Conservation (phyloP, 305 asterid genomes). For the Plantago rigida region DNA sequence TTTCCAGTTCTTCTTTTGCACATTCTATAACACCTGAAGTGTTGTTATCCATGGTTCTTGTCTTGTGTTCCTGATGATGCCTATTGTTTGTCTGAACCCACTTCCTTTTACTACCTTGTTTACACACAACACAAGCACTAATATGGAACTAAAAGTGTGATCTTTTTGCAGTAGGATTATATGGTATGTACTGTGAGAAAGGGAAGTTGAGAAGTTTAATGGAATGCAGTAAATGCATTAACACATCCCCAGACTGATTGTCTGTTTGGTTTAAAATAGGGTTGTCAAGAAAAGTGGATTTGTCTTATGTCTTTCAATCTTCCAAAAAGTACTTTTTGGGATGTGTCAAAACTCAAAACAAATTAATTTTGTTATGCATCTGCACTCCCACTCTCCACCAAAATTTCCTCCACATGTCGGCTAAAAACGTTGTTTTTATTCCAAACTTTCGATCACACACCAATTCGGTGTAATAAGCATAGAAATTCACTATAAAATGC, state of each 20-base stretch:
- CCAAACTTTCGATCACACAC: not conserved
- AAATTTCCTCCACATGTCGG: not conserved
- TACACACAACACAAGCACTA: not conserved
- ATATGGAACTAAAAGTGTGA: not conserved
- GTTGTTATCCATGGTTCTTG: not conserved
- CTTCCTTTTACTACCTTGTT: too few species aligned
- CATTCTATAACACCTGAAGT: conserved; percentile 29
- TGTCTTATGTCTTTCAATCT: not conserved
- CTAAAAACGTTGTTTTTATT: not conserved
- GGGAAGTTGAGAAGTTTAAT: not conserved
- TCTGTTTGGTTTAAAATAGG: not conserved
- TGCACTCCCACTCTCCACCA: not conserved
- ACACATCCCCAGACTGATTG: not conserved
- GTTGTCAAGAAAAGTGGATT: not conserved
- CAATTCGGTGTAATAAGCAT: too few species aligned
- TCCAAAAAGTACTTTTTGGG: not conserved
- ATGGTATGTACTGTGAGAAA: not conserved
- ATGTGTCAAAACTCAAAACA: not conserved
- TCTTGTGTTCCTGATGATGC: too few species aligned
- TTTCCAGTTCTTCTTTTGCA: conserved; percentile 50
- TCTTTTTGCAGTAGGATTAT: not conserved
- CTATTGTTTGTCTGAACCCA: too few species aligned
- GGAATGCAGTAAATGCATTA: not conserved
- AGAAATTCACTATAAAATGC: too few species aligned
- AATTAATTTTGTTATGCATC: not conserved